Base-by-base conservation (phyloP, 2,329 filamentous ascomycete species). In the Zelopaecilomyces penicillatus region DNA sequence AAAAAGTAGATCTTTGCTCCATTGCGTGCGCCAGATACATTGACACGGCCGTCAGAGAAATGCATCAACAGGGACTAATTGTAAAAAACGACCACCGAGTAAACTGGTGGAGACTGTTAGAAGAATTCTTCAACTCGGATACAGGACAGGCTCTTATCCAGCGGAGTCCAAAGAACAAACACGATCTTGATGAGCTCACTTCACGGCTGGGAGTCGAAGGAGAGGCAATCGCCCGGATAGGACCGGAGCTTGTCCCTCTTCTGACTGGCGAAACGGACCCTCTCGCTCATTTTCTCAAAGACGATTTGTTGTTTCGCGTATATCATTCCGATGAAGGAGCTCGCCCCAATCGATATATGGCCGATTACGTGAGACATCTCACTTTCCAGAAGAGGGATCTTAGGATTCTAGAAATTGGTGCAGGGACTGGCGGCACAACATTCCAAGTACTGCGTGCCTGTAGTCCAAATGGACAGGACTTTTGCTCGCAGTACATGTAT, bases 371-470 rank as follows among this genome's bases (percentile, higher is more conserved):
- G 9, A 34, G 41, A 51, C 11, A 41, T 46, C 19, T 19, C 19
- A 19, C 19, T 53, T 44, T 4, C 19, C 43, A 45, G 7, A 62
- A 62, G 35, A 59, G 63, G 1, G 51, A 51, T 8, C 51, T 67
- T 44, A 51, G 54, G 4, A 57, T 67, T 30, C 57, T 68, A 5
- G 65, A 68, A 47, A 57, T 68, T 19, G 65, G 64, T 8, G 60
- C 56, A 5, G 64, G 63, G 3, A 66, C 59, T 1, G 63, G 63
- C 4, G 55, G 57, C 5, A 55, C 61, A 9, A 66, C 64, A 0
- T 42, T 46, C 4, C 43, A 50, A 0, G 44, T 58, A 37, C 36
- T 65, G 9, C 43, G 50, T 31, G 50, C 52, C 11, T 46, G 34
- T 7, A 43, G 30, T 3, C 32, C 41, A 1, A 35, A 30, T 32